Evolutionary conservation across 441 rosid species (phyloP).

Genomic region (Mallotus japonicus): DNA sequence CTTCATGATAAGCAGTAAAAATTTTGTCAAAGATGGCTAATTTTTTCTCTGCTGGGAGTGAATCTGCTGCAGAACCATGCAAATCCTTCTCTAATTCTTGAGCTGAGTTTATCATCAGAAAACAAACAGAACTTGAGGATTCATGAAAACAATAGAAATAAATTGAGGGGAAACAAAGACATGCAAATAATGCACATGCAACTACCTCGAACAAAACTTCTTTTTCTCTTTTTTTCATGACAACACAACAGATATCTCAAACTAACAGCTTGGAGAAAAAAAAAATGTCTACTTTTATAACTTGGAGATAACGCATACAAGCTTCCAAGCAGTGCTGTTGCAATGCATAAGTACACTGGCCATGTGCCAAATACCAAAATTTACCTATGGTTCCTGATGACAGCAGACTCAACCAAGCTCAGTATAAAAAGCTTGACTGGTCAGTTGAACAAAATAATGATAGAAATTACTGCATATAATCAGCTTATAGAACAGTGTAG

Average conservation of each 20-base stretch:
- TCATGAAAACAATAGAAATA: neutral
- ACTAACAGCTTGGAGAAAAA: neutral
- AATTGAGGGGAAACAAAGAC: neutral
- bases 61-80: conserved; percentile 68
- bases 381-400: neutral
- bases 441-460: neutral
- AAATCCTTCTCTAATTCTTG: conserved; percentile 97
- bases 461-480: neutral
- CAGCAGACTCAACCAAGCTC: neutral
- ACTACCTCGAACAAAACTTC: neutral
- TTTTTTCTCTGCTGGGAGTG: conserved; percentile 77
- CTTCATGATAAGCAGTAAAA: conserved; percentile 90
- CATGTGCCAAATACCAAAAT: neutral
- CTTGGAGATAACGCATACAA: neutral
- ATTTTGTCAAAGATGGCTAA: conserved; percentile 73
- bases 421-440: neutral
- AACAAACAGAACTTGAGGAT: conserved; percentile 22
- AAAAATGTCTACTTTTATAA: neutral
- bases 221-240: neutral
- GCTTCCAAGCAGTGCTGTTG: neutral
- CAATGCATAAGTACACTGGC: neutral
- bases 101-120: conserved; percentile 50
- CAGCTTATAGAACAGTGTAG: neutral
- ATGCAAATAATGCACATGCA: neutral
- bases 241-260: neutral